Conservation (phyloP, 441 rosid species). For the Populus hybrid region DNA sequence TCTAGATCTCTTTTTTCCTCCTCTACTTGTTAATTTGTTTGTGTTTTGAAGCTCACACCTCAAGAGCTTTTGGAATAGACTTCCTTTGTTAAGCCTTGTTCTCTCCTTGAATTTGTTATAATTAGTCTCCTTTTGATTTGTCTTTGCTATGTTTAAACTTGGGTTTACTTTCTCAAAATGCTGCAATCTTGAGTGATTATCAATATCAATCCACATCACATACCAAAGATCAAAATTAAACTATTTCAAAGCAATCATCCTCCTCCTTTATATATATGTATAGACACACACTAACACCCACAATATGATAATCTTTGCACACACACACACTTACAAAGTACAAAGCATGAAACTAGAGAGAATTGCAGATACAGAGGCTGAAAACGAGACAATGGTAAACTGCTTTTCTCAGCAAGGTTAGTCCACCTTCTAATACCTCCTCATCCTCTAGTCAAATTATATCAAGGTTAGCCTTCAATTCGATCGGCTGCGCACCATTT, state of each 20-base stretch:
- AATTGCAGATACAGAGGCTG: no score
- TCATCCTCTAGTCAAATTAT: no score
- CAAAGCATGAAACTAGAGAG: no score
- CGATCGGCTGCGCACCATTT: no score
- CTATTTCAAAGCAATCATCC: neutral
- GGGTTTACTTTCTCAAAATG: neutral
- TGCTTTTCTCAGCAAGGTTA: no score
- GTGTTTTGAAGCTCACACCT: conserved; percentile 2
- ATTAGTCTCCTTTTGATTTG: conserved; percentile 27
- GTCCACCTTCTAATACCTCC: no score
- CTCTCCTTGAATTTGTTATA: conserved; percentile 36
- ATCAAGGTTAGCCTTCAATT: no score
- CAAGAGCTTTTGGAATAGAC: conserved; percentile 8
- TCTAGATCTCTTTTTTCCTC: conserved; percentile 7
- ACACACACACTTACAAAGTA: no score
- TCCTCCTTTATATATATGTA: no score
- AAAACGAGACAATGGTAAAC: no score
- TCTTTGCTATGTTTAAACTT: conserved; percentile 7
- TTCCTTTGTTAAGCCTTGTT: conserved; percentile 17
- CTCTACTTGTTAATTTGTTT: neutral
- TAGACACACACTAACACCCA: no score
- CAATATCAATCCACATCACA: neutral
- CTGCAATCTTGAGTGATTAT: neutral
- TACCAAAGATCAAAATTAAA: neutral
- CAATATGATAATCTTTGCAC: no score